These are phyloP conservation scores for Lyophyllum decastes DNA, from an alignment of 768 basidiomycete species.

Conservation along the genomic window DNA sequence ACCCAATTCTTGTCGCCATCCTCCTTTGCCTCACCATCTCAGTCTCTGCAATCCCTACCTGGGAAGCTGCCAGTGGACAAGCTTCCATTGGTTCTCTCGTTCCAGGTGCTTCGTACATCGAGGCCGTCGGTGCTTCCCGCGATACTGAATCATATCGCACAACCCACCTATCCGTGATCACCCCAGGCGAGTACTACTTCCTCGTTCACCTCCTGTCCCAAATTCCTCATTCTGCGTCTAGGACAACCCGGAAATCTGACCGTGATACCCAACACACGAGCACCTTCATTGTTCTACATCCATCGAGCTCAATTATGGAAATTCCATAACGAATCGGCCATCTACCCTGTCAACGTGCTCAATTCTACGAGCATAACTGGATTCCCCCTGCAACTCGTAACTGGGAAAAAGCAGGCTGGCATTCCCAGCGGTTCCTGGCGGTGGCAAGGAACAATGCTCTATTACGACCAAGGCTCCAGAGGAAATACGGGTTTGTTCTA, in stretches of 20 bases:
- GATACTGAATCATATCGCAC: conserved; percentile 17
- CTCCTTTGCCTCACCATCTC: conserved; percentile 20
- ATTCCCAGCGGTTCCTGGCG: conserved; percentile 50
- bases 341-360: conserved; percentile 53
- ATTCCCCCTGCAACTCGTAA: conserved; percentile 49
- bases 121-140: conserved; percentile 30
- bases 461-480: conserved; percentile 44
- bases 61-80: conserved; percentile 37
- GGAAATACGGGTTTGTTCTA: conserved; percentile 50
- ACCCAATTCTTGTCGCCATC: conserved; percentile 21
- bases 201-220: background rate
- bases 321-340: conserved; percentile 55
- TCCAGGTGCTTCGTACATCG: conserved; percentile 41
- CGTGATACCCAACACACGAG: conserved; percentile 29
- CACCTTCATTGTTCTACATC: conserved; percentile 56
- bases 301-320: conserved; percentile 52
- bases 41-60: conserved; percentile 41
- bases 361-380: conserved; percentile 47
- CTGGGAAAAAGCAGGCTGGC: conserved; percentile 38
- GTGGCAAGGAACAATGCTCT: conserved; percentile 58
- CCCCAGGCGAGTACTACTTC: conserved; percentile 34
- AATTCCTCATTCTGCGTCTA: conserved; percentile 18
- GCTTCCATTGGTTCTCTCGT: conserved; percentile 42
- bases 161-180: conserved; percentile 32
- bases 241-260: conserved; percentile 52